A percentile compares a stretch with the other conserved stretches of the same genome.
Conservation (phyloP, 2,329 filamentous ascomycete species). For the Colletotrichum siamense region DNA sequence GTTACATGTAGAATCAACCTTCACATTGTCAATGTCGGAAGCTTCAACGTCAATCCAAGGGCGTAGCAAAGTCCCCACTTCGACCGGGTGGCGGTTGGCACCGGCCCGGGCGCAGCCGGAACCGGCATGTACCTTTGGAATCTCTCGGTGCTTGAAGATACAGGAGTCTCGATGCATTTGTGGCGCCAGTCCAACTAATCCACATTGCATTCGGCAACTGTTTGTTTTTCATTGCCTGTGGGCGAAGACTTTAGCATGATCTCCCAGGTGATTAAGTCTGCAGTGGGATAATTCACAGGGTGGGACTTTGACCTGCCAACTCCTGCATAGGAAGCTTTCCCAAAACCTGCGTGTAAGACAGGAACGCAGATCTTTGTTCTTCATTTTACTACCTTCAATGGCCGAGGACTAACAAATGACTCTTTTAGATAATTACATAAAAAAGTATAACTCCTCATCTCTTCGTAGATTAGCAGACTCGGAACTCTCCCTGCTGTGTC, state of each 20-base stretch:
- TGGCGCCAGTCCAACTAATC: neutral
- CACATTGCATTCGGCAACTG: too few relatives aligned
- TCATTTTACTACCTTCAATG: too few relatives aligned
- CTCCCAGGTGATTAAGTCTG: neutral
- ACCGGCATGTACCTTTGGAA: neutral
- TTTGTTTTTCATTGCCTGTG: neutral
- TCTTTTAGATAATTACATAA: too few relatives aligned
- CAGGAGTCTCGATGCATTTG: neutral
- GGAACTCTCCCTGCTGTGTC: neutral
- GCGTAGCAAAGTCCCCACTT: neutral
- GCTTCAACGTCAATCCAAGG: neutral
- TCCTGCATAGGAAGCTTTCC: neutral
- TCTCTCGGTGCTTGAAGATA: neutral
- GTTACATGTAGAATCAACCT: neutral
- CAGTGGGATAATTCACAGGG: neutral
- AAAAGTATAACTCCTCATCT: rapidly evolving
- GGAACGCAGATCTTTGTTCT: neutral
- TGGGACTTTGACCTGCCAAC: neutral
- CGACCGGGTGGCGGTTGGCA: neutral
- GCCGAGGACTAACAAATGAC: too few relatives aligned
- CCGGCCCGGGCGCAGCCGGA: neutral
- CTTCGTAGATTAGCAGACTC: neutral
- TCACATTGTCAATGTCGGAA: neutral
- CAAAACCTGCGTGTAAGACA: neutral
- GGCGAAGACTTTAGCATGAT: neutral